These are phyloP conservation scores for Cochlearia excelsa DNA, from an alignment of 345 rosid species.

Conservation along the genomic window DNA sequence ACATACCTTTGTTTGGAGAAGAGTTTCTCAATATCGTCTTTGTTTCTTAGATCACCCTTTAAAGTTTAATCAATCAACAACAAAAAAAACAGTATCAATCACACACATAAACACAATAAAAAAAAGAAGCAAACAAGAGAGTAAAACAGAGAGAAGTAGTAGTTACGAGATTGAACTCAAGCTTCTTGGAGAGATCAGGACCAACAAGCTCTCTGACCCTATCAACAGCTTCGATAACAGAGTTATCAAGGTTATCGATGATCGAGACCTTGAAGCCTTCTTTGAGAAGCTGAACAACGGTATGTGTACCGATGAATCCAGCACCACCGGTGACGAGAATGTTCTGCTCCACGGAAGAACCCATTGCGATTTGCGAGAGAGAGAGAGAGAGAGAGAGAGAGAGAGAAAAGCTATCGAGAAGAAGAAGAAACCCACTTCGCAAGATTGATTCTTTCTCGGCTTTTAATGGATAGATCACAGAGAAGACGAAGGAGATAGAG, in stretches of 20 bases:
- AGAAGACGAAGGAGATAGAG: constrained; percentile 26
- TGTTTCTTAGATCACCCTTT: constrained; percentile 92
- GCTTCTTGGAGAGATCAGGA: constrained; percentile 63
- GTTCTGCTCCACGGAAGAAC: constrained; percentile 40
- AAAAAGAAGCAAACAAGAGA: background rate
- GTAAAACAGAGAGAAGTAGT: background rate
- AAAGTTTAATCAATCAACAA: constrained; percentile 14
- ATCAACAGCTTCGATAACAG: constrained; percentile 67
- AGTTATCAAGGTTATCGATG: constrained; percentile 83
- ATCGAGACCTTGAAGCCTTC: constrained; percentile 75
- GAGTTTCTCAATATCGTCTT: constrained; percentile 73
- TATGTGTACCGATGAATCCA: constrained; percentile 91
- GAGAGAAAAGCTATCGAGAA: background rate
- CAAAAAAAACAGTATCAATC: background rate
- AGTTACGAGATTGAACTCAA: constrained; percentile 62
- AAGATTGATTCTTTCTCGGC: constrained; percentile 25
- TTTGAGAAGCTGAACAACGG: constrained; percentile 74
- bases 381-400: background rate
- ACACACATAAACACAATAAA: background rate
- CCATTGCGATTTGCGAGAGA: constrained; percentile 29
- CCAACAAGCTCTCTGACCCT: constrained; percentile 75
- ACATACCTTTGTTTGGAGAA: constrained; percentile 62
- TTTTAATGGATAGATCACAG: background rate
- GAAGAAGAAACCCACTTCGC: constrained; percentile 6
- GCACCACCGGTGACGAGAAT: constrained; percentile 97